Percentiles rank a stretch among this genome's conserved stretches.
phyloP scores from a whole-genome alignment of 306 rosid genomes.

The Gastrolobium villosum region DNA sequence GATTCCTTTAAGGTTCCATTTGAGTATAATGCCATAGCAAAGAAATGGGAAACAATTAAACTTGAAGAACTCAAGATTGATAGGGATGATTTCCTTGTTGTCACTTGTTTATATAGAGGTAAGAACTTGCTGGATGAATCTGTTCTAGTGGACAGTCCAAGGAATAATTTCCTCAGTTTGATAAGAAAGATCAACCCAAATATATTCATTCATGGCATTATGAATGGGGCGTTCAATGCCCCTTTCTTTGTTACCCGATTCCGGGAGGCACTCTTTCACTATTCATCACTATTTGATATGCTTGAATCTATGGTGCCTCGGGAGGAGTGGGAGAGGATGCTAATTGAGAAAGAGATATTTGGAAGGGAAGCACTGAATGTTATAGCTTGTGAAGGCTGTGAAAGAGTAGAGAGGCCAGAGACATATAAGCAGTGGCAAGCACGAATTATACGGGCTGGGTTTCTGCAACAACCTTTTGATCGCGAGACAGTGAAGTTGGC shows the following conservation, averaged over 20 bases:
- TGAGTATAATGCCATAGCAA: conserved; percentile 86
- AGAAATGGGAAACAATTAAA: conserved; percentile 84
- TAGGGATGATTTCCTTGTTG: conserved; percentile 73
- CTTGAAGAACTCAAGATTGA: conserved; percentile 90
- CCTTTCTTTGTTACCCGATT: conserved; percentile 96
- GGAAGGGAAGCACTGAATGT: conserved; percentile 95
- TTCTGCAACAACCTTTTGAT: conserved; percentile 61
- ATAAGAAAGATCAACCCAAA: conserved; percentile 79
- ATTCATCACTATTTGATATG: conserved; percentile 90
- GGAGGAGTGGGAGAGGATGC: conserved; percentile 89
- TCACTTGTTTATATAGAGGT: conserved; percentile 77
- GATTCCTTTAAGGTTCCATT: conserved; percentile 76
- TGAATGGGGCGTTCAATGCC: conserved; percentile 90
- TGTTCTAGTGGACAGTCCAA: conserved; percentile 74
- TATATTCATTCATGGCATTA: conserved; percentile 78
- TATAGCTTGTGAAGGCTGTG: conserved; percentile 96
- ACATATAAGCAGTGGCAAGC: conserved; percentile 96
- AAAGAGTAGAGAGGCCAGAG: conserved; percentile 97
- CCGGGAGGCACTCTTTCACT: conserved; percentile 92
- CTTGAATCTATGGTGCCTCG: conserved; percentile 94
- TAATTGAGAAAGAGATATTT: conserved; percentile 84
- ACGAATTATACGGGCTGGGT: conserved; percentile 85
- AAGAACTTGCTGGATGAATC: conserved; percentile 92
- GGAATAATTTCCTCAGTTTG: conserved; percentile 72
- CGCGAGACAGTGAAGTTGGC: conserved; percentile 60